phyloP scores from a whole-genome alignment of 257 asterid species.

The Solanum virginianum region DNA sequence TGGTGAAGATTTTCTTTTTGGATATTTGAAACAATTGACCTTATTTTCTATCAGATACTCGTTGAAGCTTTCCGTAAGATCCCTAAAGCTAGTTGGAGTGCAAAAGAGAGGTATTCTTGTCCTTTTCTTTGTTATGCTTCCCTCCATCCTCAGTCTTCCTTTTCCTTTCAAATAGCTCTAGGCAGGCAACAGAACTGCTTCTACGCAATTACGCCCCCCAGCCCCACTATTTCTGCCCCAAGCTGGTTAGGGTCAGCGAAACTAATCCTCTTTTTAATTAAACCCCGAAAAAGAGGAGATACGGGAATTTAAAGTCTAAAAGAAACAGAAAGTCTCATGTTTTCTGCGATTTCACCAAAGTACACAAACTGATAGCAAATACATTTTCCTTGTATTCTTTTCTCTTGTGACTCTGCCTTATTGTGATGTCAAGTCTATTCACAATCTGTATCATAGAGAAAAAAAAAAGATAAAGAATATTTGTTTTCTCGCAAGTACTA shows the following conservation, averaged over 20 bases:
- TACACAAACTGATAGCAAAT: neutral
- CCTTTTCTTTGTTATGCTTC: neutral
- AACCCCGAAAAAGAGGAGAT: neutral
- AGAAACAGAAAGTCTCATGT: neutral
- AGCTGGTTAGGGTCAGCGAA: neutral
- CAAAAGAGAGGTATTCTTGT: conserved; percentile 62
- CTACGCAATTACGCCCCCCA: neutral
- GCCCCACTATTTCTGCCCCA: neutral
- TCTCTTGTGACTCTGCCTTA: neutral
- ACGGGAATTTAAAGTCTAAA: neutral
- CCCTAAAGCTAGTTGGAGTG: conserved; percentile 73
- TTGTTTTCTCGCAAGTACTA: neutral
- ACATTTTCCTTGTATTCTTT: neutral
- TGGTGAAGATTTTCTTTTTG: neutral
- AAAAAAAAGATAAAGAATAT: neutral
- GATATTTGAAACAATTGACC: neutral
- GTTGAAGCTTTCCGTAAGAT: conserved; percentile 56
- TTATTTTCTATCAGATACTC: conserved; percentile 35
- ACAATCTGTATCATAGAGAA: neutral
- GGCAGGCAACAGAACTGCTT: neutral
- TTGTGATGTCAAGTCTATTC: neutral
- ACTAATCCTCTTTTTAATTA: neutral
- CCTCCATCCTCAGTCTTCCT: neutral
- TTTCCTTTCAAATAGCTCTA: neutral
- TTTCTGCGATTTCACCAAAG: neutral